Percentiles rank a stretch among this genome's conserved stretches.
phyloP scores from a whole-genome alignment of 306 rosid genomes.

The Trichosanthes cucumerina region DNA sequence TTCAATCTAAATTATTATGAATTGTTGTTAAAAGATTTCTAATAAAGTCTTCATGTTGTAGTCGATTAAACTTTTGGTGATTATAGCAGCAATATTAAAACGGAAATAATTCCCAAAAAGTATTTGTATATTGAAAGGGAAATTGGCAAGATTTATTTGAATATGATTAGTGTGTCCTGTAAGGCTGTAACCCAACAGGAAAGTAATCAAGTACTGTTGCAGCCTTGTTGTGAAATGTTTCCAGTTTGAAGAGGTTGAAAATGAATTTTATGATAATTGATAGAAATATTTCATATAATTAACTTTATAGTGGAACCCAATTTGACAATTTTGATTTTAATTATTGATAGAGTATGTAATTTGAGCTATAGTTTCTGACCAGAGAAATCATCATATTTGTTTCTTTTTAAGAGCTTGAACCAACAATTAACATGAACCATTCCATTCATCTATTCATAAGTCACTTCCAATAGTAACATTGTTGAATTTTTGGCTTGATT shows the following conservation, averaged over 20 bases:
- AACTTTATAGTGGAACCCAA: too few relatives aligned
- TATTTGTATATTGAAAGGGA: not conserved
- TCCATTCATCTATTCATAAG: too few relatives aligned
- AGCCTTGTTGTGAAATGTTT: not conserved
- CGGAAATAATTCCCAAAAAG: not conserved
- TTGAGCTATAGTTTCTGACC: not conserved
- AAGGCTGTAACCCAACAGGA: not conserved
- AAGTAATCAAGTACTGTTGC: not conserved
- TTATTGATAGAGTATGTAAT: too few relatives aligned
- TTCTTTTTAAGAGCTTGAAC: not conserved
- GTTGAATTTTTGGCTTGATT: not conserved
- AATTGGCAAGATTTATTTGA: not conserved
- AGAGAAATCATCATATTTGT: not conserved
- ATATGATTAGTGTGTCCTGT: too few relatives aligned
- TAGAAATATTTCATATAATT: too few relatives aligned
- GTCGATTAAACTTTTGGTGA: not conserved
- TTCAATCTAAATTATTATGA: not conserved
- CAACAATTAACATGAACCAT: not conserved
- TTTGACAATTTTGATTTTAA: too few relatives aligned
- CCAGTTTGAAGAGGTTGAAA: not conserved
- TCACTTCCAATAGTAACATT: too few relatives aligned
- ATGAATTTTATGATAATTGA: not conserved
- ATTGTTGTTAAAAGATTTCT: not conserved
- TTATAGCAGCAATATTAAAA: not conserved
- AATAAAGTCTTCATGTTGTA: not conserved